These are phyloP conservation scores for Amanita pallidorosea DNA, from an alignment of 768 basidiomycete genomes.

Conservation along the genomic window DNA sequence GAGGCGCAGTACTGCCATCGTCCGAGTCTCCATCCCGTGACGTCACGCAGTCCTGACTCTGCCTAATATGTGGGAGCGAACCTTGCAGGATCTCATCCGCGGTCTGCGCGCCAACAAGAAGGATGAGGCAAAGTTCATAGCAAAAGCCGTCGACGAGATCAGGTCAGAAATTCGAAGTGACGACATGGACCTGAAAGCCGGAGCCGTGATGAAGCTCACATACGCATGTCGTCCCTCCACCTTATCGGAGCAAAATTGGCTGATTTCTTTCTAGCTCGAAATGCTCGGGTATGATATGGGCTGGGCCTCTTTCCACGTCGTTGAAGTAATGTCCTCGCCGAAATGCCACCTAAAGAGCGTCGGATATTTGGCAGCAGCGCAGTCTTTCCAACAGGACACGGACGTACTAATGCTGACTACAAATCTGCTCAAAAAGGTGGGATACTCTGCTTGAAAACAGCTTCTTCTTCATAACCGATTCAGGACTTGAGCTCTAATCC, in stretches of 20 bases:
- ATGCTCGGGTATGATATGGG: conserved; percentile 95
- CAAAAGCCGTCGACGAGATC: conserved; percentile 90
- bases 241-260: conserved; percentile 6
- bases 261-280: conserved; percentile 54
- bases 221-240: conserved; percentile 55
- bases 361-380: conserved; percentile 87
- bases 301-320: conserved; percentile 94
- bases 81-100: conserved; percentile 89
- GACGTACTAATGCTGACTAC: conserved; percentile 97
- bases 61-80: conserved; percentile 83
- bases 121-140: conserved; percentile 87
- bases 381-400: conserved; percentile 89
- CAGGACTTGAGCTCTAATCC: conserved; percentile 78
- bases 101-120: conserved; percentile 93
- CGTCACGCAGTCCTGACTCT: not conserved
- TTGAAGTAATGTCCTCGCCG: conserved; percentile 95
- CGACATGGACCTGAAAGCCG: conserved; percentile 96
- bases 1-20: not conserved
- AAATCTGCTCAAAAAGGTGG: conserved; percentile 87
- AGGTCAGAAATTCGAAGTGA: conserved; percentile 82
- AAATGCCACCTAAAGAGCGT: conserved; percentile 89
- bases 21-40: not conserved
- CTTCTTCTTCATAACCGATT: conserved; percentile 12
- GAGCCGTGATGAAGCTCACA: conserved; percentile 88
- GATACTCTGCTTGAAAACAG: conserved; percentile 12